Evolutionary conservation across 306 rosid genomes (phyloP), one percentile per base, ranked within the genome.

Genomic region (Aeschynomene evenia): DNA sequence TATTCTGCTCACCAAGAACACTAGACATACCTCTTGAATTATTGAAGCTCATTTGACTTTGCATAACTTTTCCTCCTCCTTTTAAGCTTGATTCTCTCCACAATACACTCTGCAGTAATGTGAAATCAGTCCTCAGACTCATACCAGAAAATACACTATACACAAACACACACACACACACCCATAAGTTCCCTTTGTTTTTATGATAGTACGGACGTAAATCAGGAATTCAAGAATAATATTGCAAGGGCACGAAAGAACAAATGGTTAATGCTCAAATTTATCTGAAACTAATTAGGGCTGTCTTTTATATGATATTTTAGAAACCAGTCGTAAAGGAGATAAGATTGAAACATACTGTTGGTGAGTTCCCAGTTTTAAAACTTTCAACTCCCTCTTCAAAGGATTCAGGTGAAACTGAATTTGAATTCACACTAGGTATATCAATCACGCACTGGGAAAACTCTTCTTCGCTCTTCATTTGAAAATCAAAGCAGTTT

Each of bases 21-120:
- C 51, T 31, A 63, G 40, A 26, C 75, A 57, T 79, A 90, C 98
- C 96, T 85, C 82, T 83, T 22, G 88, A 79, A 73, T 77, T 76
- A 76, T 76, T 78, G 66, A 79, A 71, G 78, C 78, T 83, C 77
- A 72, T 71, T 6, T 86, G 75, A 74, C 65, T 83, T 64, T 86
- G 89, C 82, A 82, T 64, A 40, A 82, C 84, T 82, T 80, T 88
- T 42, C 77, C 87, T 24, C 91, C 85, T 24, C 54, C 36, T 62
- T 83, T 83, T 56, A 82, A 81, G 79, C 91, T 90, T 42, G 91
- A 74, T 64, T 88, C 96, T 79, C 96, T 85, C 82, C 85, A 80
- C 76, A 85, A 74, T 40, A 85, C 85, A 68, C 70, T 90, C 86
- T 90, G 96, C 78, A 83, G 75, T 81, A 68, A 85, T 70, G 71